Evolutionary conservation across 1,284 basidiomycete species (phyloP), one percentile per base, ranked within the genome.

Genomic region (Austroboletus olivaceoglutinosus): DNA sequence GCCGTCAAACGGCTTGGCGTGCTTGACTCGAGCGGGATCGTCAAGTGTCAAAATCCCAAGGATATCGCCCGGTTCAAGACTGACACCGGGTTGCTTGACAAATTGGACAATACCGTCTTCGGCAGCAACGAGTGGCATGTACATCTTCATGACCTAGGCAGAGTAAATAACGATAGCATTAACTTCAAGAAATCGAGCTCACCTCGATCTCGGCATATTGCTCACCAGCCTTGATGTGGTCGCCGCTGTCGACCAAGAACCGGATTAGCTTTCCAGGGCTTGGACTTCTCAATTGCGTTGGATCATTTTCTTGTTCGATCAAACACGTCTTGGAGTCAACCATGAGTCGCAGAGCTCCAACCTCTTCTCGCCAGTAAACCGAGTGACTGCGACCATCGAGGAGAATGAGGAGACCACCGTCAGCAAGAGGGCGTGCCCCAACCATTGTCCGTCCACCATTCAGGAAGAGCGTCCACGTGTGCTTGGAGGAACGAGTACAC

Each of bases 241-340:
- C 96, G 19, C 97, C 97, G 53, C 91, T 96, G 65, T 99, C 96
- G 57, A 99, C 88, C 56, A 99, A 83, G 78, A 90, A 96, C 47
- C 95, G 83, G 51, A 99, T 85, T 43, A 99, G 83, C 76, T 99
- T 99, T 45, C 97, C 97, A 22, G 97, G 97, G 73, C 89, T 93
- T 12, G 97, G 97, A 65, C 91, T 94, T 63, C 96, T 82, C 51
- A 99, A 79, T 72, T 99, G 96, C 16, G 97, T 99, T 7, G 97
- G 97, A 69, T 99, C 97, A 63, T 98, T 98, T 81, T 99, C 97
- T 73, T 99, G 95, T 74, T 98, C 97, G 61, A 99, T 96, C 71
- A 98, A 80, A 71, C 94, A 97, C 25, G 97, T 99, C 80, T 98
- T 97, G 56, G 93, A 83, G 71, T 98, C 94, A 58, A 99, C 85